These are phyloP conservation scores for Fusarium brachygibbosum DNA, from an alignment of 2,329 filamentous ascomycete genomes.

Conservation along the genomic window DNA sequence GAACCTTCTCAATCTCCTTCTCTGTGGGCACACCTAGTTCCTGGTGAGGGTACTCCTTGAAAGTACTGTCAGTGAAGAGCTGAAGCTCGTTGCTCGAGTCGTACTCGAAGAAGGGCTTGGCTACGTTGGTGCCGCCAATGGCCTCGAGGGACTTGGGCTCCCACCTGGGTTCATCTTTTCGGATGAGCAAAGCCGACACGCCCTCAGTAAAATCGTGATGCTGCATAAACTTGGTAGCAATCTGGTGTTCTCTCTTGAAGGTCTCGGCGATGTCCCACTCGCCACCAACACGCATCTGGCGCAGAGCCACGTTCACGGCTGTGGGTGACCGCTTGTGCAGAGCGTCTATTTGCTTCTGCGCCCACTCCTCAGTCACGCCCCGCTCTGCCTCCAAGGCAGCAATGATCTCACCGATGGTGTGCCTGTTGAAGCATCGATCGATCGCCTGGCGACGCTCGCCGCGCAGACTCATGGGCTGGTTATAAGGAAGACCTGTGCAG, in stretches of 20 bases:
- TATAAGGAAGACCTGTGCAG: slow-evolving; percentile 83
- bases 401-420: slow-evolving; percentile 78
- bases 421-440: slow-evolving; percentile 82
- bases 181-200: slow-evolving; percentile 83
- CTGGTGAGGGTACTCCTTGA: slow-evolving; percentile 78
- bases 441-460: slow-evolving; percentile 83
- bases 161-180: slow-evolving; percentile 81
- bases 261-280: slow-evolving; percentile 86
- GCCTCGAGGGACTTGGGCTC: slow-evolving; percentile 79
- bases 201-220: slow-evolving; percentile 93
- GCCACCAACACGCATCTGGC: slow-evolving; percentile 82
- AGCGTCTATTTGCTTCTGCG: slow-evolving; percentile 79
- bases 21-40: slow-evolving; percentile 82
- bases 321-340: slow-evolving; percentile 86
- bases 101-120: slow-evolving; percentile 76
- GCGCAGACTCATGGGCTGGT: slow-evolving; percentile 74
- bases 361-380: slow-evolving; percentile 77
- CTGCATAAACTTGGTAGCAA: slow-evolving; percentile 89
- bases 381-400: slow-evolving; percentile 70
- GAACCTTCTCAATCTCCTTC: slow-evolving; percentile 64
- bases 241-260: slow-evolving; percentile 87
- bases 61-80: slow-evolving; percentile 75
- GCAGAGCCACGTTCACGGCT: slow-evolving; percentile 84
- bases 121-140: slow-evolving; percentile 68
- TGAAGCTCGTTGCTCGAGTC: slow-evolving; percentile 63